Evolutionary conservation across 345 rosid species (phyloP).

Genomic region (Acer negundo): DNA sequence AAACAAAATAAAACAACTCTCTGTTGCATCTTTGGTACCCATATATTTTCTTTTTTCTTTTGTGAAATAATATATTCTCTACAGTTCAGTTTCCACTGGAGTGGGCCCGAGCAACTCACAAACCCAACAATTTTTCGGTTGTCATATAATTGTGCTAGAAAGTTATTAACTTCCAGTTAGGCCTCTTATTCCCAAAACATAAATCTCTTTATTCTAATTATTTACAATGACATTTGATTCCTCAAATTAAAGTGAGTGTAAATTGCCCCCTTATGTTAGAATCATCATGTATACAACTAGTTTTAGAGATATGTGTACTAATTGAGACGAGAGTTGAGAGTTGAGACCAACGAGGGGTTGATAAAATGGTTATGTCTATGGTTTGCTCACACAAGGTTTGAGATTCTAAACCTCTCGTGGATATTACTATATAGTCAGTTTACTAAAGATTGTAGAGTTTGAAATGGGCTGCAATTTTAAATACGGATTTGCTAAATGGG

Average conservation of each 20-base stretch:
- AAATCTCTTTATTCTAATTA: background rate
- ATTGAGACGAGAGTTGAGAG: too few species aligned
- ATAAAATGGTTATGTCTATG: too few species aligned
- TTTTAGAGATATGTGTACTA: too few species aligned
- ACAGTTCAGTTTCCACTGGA: background rate
- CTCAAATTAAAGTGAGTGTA: background rate
- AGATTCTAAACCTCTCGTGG: too few species aligned
- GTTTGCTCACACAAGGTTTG: too few species aligned
- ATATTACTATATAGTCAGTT: too few species aligned
- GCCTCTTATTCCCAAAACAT: background rate
- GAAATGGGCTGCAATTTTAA: too few species aligned
- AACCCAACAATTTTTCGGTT: background rate
- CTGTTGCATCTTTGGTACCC: background rate
- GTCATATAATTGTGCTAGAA: background rate
- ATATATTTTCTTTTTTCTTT: background rate
- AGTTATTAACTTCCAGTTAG: too few species aligned
- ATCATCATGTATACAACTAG: background rate
- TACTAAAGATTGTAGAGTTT: too few species aligned
- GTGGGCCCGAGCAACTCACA: conserved; percentile 3
- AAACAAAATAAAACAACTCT: background rate
- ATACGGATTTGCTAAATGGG: too few species aligned
- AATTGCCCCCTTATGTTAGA: background rate
- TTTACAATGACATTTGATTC: background rate
- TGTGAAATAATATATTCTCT: background rate
- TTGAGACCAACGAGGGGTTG: too few species aligned